Evolutionary conservation across 192 early-diverging fungal genomes (phyloP), one percentile per base, ranked within the genome.

Genomic region (Coemansia sp.): DNA sequence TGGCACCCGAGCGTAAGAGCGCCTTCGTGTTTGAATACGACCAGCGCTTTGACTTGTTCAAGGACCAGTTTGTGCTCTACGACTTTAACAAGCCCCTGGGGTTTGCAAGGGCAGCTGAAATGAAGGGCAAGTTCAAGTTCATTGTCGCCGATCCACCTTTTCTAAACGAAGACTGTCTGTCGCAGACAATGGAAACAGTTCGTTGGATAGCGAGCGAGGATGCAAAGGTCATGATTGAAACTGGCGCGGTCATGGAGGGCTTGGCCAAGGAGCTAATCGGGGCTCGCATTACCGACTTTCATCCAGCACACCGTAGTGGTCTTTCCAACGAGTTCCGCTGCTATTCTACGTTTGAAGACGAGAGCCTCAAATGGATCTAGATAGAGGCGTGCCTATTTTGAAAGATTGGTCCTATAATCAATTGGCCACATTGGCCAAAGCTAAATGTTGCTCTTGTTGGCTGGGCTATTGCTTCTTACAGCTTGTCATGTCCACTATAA

Each of bases 91-190:
- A 75, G 8, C 91, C 91, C 1, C 52, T 79, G 1, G 70, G 74
- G 17, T 85, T 87, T 66, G 64, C 65, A 1, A 60, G 75, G 21
- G 69, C 77, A 0, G 48, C 61, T 2, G 73, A 75, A 17, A 48
- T 85, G 26, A 62, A 75, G 54, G 74, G 69, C 41, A 67, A 75
- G 11, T 85, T 91, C 35, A 87, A 90, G 74, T 84, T 86, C 60
- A 82, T 93, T 42, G 74, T 92, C 7, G 87, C 84, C 9, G 91
- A 93, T 65, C 91, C 91, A 6, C 91, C 91, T 24, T 93, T 93
- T 58, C 70, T 93, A 17, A 84, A 83, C 66, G 81, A 87, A 62
- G 90, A 91, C 59, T 93, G 90, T 54, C 76, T 85, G 60, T 76
- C 80, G 42, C 88, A 91, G 71, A 89, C 87, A 1, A 55, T 85